Percentiles rank a stretch among this genome's conserved stretches.
Evolutionary conservation across 2,329 filamentous ascomycete genomes (phyloP).

Genomic region (Colletotrichum abscissum): DNA sequence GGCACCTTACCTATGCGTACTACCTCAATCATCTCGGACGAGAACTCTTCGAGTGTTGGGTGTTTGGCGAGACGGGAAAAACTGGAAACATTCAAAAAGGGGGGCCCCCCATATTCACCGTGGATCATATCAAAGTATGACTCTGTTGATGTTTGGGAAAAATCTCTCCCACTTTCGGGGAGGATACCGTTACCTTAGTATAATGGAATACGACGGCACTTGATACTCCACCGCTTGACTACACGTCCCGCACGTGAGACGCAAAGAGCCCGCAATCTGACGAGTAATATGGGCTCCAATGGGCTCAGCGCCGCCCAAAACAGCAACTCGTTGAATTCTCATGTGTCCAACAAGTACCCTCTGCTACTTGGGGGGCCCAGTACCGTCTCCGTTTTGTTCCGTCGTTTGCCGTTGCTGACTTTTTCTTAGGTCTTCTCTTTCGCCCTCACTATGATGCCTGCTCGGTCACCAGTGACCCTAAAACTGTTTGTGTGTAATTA

Average conservation of each 20-base stretch:
- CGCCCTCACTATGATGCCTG: background rate
- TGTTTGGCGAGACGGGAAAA: background rate
- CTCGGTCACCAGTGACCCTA: too few species aligned
- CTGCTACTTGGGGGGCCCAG: constrained; percentile 4
- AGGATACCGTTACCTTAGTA: background rate
- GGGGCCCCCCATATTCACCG: background rate
- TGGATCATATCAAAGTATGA: background rate
- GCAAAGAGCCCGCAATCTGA: constrained; percentile 26
- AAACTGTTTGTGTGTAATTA: background rate
- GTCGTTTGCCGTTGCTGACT: constrained; percentile 19
- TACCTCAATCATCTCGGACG: too few species aligned
- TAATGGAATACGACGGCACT: background rate
- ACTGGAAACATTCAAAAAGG: background rate
- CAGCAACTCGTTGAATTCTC: constrained; percentile 23
- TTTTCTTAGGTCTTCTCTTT: background rate
- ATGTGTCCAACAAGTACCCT: constrained; percentile 15
- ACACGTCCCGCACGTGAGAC: constrained; percentile 17
- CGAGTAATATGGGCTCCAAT: constrained; percentile 28
- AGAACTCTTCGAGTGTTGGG: background rate
- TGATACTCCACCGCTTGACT: constrained; percentile 12
- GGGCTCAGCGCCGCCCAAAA: constrained; percentile 22
- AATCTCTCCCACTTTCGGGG: background rate
- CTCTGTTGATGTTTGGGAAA: background rate
- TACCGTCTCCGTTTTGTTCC: constrained; percentile 20
- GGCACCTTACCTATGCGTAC: too few species aligned